Base-by-base conservation (phyloP, 2,329 filamentous ascomycete genomes). In the Phialocephala sp. region DNA sequence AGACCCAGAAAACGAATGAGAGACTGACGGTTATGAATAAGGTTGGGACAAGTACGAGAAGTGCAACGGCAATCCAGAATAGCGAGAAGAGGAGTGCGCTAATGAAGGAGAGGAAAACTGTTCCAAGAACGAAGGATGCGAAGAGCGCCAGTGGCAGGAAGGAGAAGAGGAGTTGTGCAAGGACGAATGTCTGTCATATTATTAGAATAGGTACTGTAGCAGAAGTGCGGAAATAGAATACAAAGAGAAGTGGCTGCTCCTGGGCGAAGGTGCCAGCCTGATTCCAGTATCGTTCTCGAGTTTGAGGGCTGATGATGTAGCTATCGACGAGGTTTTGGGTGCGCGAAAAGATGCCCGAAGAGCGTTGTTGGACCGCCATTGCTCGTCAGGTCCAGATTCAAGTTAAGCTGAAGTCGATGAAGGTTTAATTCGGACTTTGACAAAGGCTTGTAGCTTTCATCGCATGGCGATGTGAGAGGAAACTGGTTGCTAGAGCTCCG, bases 91-190 rank as follows among this genome's bases (percentile, higher is more conserved):
- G 72, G 45, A 91, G 73, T 14, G 88, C 89, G 36, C 83, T 82
- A 50, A 88, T 78, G 47, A 91, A 75, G 18, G 89, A 85, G 75
- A 92, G 84, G 68, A 88, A 76, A 68, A 89, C 78, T 66, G 89
- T 85, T 45, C 85, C 87, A 47, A 89, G 71, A 63, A 84, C 82
- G 80, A 94, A 93, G 71, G 85, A 80, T 63, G 84, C 69, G 80
- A 95, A 94, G 68, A 93, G 79, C 47, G 88, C 77, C 65, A 94
- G 72, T 0, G 92, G 92, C 15, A 91, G 77, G 64, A 87, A 84
- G 15, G 87, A 88, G 68, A 93, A 83, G 65, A 87, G 76, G 65
- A 89, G 72, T 76, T 94, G 91, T 36, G 84, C 80, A 55, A 85
- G 78, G 64, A 93, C 75, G 76, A 95, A 92, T 65, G 88, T 86